Evolutionary conservation across 2,329 filamentous ascomycete species (phyloP).

Genomic region (Pestalotiopsis sp.): DNA sequence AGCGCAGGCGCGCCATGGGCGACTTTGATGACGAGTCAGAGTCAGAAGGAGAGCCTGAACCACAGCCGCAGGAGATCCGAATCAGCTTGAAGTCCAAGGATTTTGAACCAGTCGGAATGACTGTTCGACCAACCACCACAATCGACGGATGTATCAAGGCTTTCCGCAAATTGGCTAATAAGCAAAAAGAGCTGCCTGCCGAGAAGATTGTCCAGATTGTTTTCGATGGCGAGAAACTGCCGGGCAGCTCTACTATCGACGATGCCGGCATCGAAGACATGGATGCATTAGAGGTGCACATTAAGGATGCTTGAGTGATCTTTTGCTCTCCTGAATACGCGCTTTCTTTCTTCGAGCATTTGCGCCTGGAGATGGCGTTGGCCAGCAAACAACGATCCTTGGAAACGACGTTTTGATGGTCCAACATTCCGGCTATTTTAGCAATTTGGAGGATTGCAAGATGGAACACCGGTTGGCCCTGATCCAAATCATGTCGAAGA

Average conservation of each 20-base stretch:
- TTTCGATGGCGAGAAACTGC: constrained; percentile 76
- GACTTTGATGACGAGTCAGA: constrained; percentile 36
- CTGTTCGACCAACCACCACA: constrained; percentile 55
- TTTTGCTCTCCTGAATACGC: no score
- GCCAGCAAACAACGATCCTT: neutral
- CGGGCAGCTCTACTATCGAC: constrained; percentile 59
- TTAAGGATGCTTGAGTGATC: constrained; percentile 41
- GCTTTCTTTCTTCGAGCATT: no score
- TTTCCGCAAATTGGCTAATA: constrained; percentile 50
- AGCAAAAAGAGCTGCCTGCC: constrained; percentile 47
- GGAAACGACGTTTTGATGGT: no score
- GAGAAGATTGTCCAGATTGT: constrained; percentile 61
- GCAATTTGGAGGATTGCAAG: no score
- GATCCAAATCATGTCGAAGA: no score
- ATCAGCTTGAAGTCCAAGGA: constrained; percentile 57
- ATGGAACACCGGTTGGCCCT: no score
- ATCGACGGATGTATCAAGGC: constrained; percentile 63
- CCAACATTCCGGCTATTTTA: no score
- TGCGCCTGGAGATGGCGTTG: neutral
- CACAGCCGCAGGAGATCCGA: constrained; percentile 41
- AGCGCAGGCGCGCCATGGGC: constrained; percentile 46
- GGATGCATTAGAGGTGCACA: constrained; percentile 74
- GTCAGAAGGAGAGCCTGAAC: constrained; percentile 7
- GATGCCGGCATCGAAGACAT: constrained; percentile 74
- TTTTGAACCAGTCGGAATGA: constrained; percentile 50